Percentiles rank a stretch among this genome's conserved stretches.
phyloP scores from a whole-genome alignment of 2,329 filamentous ascomycete species.

The Colletotrichum cereale region DNA sequence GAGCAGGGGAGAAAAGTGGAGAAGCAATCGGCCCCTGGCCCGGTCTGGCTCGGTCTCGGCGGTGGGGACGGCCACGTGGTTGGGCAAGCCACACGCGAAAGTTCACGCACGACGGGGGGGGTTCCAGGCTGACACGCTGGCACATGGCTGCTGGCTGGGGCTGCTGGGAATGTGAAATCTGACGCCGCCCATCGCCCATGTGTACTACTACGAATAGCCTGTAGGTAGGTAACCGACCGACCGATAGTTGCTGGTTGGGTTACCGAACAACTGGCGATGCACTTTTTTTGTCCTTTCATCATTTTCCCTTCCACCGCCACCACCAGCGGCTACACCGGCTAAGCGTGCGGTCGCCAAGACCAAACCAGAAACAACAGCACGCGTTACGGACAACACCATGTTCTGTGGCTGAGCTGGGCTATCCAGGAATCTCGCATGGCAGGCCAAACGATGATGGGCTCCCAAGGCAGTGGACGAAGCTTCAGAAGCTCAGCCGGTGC shows the following conservation, averaged over 20 bases:
- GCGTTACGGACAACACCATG: conserved; percentile 11
- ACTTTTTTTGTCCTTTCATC: no score
- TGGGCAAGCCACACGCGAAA: conserved; percentile 32
- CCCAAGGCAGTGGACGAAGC: not conserved
- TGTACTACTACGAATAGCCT: no score
- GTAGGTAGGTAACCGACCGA: not conserved
- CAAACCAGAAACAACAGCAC: not conserved
- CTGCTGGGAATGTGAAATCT: conserved; percentile 15
- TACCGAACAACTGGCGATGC: no score
- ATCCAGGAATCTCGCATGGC: not conserved
- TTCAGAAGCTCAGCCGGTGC: conserved; percentile 17
- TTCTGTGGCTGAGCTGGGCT: conserved; percentile 17
- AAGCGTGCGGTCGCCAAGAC: conserved; percentile 9
- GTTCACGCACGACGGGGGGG: conserved; percentile 21
- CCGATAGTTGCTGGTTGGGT: no score
- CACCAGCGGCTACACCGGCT: conserved; percentile 21
- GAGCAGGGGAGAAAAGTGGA: not conserved
- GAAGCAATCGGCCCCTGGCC: not conserved
- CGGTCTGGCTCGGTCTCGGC: conserved; percentile 22
- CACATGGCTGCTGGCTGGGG: conserved; percentile 33
- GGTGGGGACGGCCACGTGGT: conserved; percentile 39
- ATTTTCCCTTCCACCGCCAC: no score
- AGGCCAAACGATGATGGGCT: not conserved
- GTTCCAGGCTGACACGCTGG: conserved; percentile 24
- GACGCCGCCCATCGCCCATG: no score